Percentiles rank a stretch among this genome's conserved stretches.
phyloP scores from a whole-genome alignment of 1,284 basidiomycete species.

The Fomitopsis schrenkii region DNA sequence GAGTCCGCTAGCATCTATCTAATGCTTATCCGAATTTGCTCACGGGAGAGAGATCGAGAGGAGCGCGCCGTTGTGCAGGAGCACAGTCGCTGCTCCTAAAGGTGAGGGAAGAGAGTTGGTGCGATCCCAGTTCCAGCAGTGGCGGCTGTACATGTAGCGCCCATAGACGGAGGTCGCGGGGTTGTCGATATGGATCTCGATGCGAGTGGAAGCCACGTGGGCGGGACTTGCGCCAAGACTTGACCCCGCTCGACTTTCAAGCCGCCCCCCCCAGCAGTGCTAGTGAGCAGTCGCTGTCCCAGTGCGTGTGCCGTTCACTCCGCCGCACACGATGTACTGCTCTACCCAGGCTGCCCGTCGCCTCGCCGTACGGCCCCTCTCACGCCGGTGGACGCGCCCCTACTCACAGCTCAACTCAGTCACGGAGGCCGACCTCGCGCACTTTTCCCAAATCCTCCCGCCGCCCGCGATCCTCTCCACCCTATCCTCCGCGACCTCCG shows the following conservation, averaged over 20 bases:
- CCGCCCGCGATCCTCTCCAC: constrained; percentile 62
- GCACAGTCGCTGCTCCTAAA: too few relatives aligned
- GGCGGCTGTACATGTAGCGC: not conserved
- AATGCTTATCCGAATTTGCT: too few relatives aligned
- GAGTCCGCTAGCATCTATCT: not conserved
- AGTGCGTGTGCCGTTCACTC: not conserved
- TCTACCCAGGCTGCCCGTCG: constrained; percentile 19
- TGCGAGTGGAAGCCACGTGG: not conserved
- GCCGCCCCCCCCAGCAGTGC: too few relatives aligned
- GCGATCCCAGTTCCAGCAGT: too few relatives aligned
- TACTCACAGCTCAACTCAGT: constrained; percentile 38
- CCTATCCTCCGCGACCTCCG: constrained; percentile 39
- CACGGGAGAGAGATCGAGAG: too few relatives aligned
- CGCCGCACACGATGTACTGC: constrained; percentile 14
- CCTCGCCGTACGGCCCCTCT: constrained; percentile 3
- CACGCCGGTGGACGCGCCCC: constrained; percentile 17
- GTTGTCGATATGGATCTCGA: not conserved
- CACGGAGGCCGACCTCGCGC: constrained; percentile 51
- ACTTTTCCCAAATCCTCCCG: constrained; percentile 61
- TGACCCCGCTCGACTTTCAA: not conserved
- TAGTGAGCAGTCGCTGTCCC: not conserved
- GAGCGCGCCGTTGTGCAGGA: too few relatives aligned
- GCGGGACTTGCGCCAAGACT: not conserved
- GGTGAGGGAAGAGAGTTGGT: not conserved
- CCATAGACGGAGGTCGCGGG: not conserved